These are phyloP conservation scores for Flaveria robusta DNA, from an alignment of 129 eudicot species.

Conservation along the genomic window DNA sequence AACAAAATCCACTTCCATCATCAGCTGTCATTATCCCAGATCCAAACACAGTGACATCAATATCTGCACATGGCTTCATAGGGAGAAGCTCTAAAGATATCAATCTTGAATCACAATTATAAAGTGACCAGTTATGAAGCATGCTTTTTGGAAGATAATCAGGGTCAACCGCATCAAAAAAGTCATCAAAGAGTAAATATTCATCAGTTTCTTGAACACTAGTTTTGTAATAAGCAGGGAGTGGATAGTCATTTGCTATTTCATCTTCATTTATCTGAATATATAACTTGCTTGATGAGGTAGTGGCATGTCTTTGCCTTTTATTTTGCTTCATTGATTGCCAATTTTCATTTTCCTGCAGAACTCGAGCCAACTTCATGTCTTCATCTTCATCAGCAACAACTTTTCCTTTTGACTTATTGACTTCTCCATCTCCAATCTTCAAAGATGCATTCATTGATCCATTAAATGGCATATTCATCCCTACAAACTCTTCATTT, in stretches of 20 bases:
- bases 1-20: conserved; percentile 89
- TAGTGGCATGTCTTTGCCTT: conserved; percentile 31
- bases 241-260: conserved; percentile 75
- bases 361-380: conserved; percentile 59
- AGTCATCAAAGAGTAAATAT: conserved; percentile 57
- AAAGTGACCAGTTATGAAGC: conserved; percentile 97
- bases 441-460: conserved; percentile 33
- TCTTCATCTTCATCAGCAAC: conserved; percentile 60
- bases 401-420: conserved; percentile 14
- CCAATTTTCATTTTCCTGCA: conserved; percentile 75
- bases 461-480: background rate
- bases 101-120: conserved; percentile 87
- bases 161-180: conserved; percentile 43
- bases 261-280: conserved; percentile 78
- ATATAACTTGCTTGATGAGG: conserved; percentile 51
- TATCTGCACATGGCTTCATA: conserved; percentile 96
- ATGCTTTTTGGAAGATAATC: conserved; percentile 82
- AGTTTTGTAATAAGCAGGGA: conserved; percentile 76
- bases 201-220: conserved; percentile 65
- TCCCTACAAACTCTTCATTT: conserved; percentile 23
- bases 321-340: conserved; percentile 52
- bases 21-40: conserved; percentile 84
- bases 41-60: conserved; percentile 91
- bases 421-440: conserved; percentile 46
- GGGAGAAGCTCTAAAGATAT: conserved; percentile 95